Percentiles rank a stretch among this genome's conserved stretches.
phyloP scores from a whole-genome alignment of 2,329 filamentous ascomycete genomes.

The Ophiostoma tasmaniense region DNA sequence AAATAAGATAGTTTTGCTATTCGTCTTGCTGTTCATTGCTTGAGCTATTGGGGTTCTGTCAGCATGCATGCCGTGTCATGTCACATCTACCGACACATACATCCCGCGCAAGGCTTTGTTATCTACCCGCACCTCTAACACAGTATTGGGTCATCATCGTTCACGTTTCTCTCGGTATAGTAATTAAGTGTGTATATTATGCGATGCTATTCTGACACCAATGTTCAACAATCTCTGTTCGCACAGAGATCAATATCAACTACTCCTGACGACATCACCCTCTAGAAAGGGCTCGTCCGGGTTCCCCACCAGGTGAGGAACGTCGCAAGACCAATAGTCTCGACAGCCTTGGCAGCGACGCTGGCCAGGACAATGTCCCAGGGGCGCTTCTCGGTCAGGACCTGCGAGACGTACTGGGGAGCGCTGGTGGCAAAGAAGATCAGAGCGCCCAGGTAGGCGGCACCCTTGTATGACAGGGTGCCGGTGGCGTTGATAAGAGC shows the following conservation, averaged over 20 bases:
- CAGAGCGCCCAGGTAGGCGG: conserved; percentile 81
- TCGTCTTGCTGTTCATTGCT: background rate
- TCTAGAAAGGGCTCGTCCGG: conserved; percentile 79
- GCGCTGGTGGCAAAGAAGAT: conserved; percentile 89
- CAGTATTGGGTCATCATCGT: no score
- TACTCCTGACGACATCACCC: background rate
- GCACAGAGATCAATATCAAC: background rate
- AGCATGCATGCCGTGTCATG: no score
- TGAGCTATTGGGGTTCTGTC: background rate
- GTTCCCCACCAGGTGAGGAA: conserved; percentile 98
- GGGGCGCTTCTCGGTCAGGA: conserved; percentile 86
- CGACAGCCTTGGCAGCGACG: conserved; percentile 73
- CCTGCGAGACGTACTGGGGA: conserved; percentile 78
- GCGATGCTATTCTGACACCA: background rate
- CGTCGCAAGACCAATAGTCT: conserved; percentile 84
- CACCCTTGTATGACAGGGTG: conserved; percentile 93
- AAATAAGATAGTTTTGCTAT: conserved; percentile 5
- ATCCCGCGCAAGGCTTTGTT: no score
- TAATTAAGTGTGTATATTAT: conserved; percentile 1
- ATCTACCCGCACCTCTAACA: no score
- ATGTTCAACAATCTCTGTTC: conserved; percentile 31
- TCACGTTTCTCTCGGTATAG: background rate
- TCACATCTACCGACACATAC: no score
- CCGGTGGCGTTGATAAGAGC: conserved; percentile 91
- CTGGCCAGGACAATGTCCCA: conserved; percentile 83